Base-by-base conservation (phyloP, 495 filamentous ascomycete genomes). In the Tuber magnatum region DNA sequence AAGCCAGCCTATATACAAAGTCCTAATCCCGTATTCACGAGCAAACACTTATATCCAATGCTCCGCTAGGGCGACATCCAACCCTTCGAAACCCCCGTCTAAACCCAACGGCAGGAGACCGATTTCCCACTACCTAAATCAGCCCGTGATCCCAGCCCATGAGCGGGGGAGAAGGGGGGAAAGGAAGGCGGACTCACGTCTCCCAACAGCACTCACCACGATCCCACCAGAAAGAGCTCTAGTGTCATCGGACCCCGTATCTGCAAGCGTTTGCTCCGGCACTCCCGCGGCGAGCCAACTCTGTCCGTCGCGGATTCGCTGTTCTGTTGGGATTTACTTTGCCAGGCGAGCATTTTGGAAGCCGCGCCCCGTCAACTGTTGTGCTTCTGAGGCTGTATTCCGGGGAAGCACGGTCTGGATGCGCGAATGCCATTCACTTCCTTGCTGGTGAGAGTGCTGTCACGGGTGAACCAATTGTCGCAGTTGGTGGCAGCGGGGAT, bases 151-250 rank as follows among this genome's bases (percentile, higher is more conserved):
- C 69, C 41, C 24, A 73, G 71, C 16, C 18, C 7, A 38, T 38
- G 2, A 3, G 24, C 28, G 28, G 14, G 68, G 39, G 14, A 18
- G 8, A 1, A 65, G 40, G 9, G 41, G 7, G 14, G 6, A 48
- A 68, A 61, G 18, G 42, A 65, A 32, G 6, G n/a, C 24, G 14
- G 24, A n/a, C 76, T 78, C 43, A 79, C 76, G 73, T 75, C 46
- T 75, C 74, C 18, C 72, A 61, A 48, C 76, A 75, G 51, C 70
- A 73, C 73, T 73, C 77, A 39, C 75, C 73, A 22, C 70, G 75
- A 68, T 75, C 73, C 1, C 70, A 48, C 77, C 73, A 72, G 48
- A 71, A 79, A 40, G 70, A 38, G 35, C 46, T 71, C 8, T 5
- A 46, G 20, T 16, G 78, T 44, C 3, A 39, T 24, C 40, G 77